A percentile compares a stretch with the other conserved stretches of the same genome.
phyloP scores from a whole-genome alignment of 176 grass and related monocot genomes.

The Musa beccarii region DNA sequence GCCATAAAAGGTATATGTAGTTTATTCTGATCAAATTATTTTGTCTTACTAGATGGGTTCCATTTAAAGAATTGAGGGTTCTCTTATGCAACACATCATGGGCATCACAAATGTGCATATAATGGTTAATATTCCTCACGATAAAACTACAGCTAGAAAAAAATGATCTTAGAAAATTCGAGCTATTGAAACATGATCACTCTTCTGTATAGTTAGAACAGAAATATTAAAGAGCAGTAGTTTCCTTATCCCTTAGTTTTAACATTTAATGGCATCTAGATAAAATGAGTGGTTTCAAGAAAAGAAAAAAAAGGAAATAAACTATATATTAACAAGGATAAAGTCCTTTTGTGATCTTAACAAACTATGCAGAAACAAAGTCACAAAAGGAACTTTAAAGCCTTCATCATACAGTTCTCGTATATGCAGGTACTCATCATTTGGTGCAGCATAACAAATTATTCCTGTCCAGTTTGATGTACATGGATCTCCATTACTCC shows the following conservation, averaged over 20 bases:
- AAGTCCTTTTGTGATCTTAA: constrained; percentile 10
- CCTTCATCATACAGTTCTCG: constrained; percentile 48
- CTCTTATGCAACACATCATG: background rate
- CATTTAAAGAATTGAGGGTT: background rate
- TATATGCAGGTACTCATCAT: constrained; percentile 53
- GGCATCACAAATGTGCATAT: background rate
- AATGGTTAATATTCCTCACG: background rate
- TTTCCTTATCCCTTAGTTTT: too few relatives aligned
- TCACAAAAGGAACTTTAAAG: background rate
- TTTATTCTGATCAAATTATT: background rate
- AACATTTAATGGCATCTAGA: background rate
- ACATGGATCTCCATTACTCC: constrained; percentile 81
- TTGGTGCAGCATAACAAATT: constrained; percentile 31
- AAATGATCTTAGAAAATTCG: background rate
- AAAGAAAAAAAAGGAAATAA: background rate
- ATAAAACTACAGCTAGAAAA: background rate
- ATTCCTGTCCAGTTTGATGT: constrained; percentile 70
- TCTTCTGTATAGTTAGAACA: too few relatives aligned
- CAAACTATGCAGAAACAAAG: background rate
- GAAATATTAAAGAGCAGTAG: too few relatives aligned
- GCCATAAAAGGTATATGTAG: background rate
- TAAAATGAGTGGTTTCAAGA: background rate
- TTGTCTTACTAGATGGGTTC: background rate
- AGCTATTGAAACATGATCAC: background rate
- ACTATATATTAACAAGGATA: background rate